phyloP scores from a whole-genome alignment of 1,284 basidiomycete genomes.

The Abortiporus biennis region DNA sequence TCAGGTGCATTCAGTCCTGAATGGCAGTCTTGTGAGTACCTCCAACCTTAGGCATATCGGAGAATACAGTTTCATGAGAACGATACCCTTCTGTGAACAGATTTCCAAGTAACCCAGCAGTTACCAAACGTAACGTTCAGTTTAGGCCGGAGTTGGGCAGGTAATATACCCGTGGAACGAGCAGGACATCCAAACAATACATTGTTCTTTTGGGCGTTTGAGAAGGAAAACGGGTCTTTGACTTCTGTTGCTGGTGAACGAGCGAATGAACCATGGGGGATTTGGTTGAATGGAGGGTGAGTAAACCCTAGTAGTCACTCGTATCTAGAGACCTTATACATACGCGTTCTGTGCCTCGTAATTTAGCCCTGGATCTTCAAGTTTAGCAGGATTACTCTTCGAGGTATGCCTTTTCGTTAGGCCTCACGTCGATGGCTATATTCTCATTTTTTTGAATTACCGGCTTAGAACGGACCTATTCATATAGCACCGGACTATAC shows the following conservation, averaged over 20 bases:
- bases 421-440: background rate
- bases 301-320: background rate
- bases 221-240: slow-evolving; percentile 55
- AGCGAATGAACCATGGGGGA: slow-evolving; percentile 57
- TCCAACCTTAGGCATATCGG: too few relatives aligned
- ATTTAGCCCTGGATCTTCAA: slow-evolving; percentile 55
- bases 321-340: too few relatives aligned
- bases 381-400: slow-evolving; percentile 55
- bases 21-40: slow-evolving; percentile 56
- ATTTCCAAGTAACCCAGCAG: slow-evolving; percentile 20
- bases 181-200: slow-evolving; percentile 53
- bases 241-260: slow-evolving; percentile 30
- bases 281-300: slow-evolving; percentile 67
- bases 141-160: slow-evolving; percentile 53
- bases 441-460: too few relatives aligned
- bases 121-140: slow-evolving; percentile 63
- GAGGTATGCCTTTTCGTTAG: slow-evolving; percentile 36
- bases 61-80: background rate
- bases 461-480: slow-evolving; percentile 12
- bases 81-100: slow-evolving; percentile 10
- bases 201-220: slow-evolving; percentile 68
- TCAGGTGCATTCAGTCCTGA: slow-evolving; percentile 43
- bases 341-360: background rate
- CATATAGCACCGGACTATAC: slow-evolving; percentile 1
- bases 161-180: slow-evolving; percentile 61